Base-by-base conservation (phyloP, 805 yeast genomes). In the Myxozyma udenii region DNA sequence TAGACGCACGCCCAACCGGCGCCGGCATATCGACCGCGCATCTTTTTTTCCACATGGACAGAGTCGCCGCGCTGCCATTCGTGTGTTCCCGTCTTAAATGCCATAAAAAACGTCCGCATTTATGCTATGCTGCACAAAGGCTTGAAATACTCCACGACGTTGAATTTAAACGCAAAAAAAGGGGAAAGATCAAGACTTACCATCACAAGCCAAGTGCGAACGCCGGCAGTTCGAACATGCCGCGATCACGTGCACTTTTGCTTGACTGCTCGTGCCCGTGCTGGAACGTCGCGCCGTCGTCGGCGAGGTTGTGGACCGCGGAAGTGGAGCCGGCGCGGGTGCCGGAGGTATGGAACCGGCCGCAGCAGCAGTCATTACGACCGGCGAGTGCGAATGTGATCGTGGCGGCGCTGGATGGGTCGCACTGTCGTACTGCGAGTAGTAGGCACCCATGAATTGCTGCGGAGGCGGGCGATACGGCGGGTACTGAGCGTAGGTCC, bases 191-290 rank as follows among this genome's bases (percentile, higher is more conserved):
- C 14, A 0, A 36, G 44, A 49, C 57, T 38, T 41, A 52, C 57
- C 45, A 35, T 52, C 51, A 25, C 57, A 52, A 5, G 53, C 53
- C 6, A 52, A 40, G 40, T 52, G 57, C 7, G 53, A 48, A 19
- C 41, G 48, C 21, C 50, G 50, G 47, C 57, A 52, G 23, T 52
- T 52, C 26, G 42, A 49, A 25, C 57, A 52, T 7, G 57, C 57
- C 3, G 57, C 44, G 12, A 39, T 45, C 3, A 52, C 51, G 16
- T 41, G 36, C n/a, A 33, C 12, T 30, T 41, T 40, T n/a, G 32
- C 11, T 26, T 12, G 32, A 6, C n/a, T n/a, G n/a, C 11, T 7
- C 12, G 12, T 7, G 12, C 32, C 12, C 12, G 32, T 7, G 32
- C 32, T 26, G 32, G 32, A 26, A 12, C 32, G 6, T 26, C 11